Evolutionary conservation across 257 asterid species (phyloP).

Genomic region (Verbascum thapsus): DNA sequence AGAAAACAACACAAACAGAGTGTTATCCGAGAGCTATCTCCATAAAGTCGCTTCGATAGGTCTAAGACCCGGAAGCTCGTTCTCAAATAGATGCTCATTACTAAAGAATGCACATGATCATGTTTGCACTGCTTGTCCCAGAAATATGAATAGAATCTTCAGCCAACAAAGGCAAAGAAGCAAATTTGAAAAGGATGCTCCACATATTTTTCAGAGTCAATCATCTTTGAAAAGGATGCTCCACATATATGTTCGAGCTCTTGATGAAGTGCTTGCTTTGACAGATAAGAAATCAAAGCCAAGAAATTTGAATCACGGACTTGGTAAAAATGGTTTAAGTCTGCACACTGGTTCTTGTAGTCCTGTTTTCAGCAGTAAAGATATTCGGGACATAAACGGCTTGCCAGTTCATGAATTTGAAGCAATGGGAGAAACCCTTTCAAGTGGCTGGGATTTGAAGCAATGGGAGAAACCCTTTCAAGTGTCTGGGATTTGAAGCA

Average conservation of each 20-base stretch:
- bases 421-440: conserved; percentile 24
- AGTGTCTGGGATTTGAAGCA: conserved; percentile 26
- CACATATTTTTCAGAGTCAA: conserved; percentile 34
- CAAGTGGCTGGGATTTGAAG: conserved; percentile 24
- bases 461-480: conserved; percentile 22
- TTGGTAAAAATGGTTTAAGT: conserved; percentile 9
- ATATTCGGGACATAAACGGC: conserved; percentile 23
- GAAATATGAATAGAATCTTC: conserved; percentile 23
- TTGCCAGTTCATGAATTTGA: conserved; percentile 18
- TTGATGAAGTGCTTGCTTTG: conserved; percentile 33
- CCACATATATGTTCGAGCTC: too few species aligned
- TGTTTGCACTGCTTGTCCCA: conserved; percentile 23
- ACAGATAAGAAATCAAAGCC: conserved; percentile 31
- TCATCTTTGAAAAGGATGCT: conserved; percentile 33
- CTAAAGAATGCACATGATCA: conserved; percentile 26
- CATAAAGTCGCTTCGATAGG: conserved; percentile 56
- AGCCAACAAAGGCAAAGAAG: conserved; percentile 25
- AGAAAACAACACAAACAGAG: conserved; percentile 45
- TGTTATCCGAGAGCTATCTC: conserved; percentile 62
- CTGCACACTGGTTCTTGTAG: conserved; percentile 20
- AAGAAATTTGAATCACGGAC: conserved; percentile 20
- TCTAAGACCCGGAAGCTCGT: conserved; percentile 45
- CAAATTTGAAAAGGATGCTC: conserved; percentile 25
- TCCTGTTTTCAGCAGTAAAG: conserved; percentile 28
- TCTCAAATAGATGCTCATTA: conserved; percentile 29